phyloP scores from a whole-genome alignment of 2,329 filamentous ascomycete genomes.

The Alternaria triticina region DNA sequence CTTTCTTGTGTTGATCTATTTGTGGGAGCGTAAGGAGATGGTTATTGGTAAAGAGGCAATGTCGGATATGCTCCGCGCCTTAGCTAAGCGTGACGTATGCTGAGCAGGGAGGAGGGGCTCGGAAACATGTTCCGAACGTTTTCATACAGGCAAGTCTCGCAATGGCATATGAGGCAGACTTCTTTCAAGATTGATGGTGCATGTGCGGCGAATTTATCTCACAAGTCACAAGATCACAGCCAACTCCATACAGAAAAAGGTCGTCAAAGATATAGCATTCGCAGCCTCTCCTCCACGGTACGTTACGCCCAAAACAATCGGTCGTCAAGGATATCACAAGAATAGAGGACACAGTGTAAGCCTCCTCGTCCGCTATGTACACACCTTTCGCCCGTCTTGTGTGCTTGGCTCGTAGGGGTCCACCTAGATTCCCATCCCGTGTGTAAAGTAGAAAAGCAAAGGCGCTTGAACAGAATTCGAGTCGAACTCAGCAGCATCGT shows the following conservation, averaged over 20 bases:
- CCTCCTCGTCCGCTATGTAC: conserved; percentile 10
- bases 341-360: not conserved
- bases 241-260: not conserved
- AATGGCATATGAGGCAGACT: not conserved
- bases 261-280: conserved; percentile 13
- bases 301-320: not conserved
- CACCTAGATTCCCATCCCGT: not conserved
- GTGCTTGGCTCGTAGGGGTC: conserved; percentile 1
- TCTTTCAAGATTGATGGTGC: too few species aligned
- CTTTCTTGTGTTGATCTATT: too few species aligned
- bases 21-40: too few species aligned
- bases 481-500: conserved; percentile 1
- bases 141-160: rapidly evolving
- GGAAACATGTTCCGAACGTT: not conserved
- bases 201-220: not conserved
- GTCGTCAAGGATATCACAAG: conserved; percentile 18
- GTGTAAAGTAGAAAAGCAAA: not conserved
- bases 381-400: conserved; percentile 3
- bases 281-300: not conserved
- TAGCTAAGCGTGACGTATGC: conserved; percentile 15
- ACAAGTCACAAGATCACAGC: not conserved
- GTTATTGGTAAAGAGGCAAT: too few species aligned
- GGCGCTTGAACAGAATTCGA: not conserved
- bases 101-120: not conserved
- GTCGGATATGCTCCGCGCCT: not conserved